Base-by-base conservation (phyloP, 805 yeast genomes). In the Saccharomycopsis fermentans region DNA sequence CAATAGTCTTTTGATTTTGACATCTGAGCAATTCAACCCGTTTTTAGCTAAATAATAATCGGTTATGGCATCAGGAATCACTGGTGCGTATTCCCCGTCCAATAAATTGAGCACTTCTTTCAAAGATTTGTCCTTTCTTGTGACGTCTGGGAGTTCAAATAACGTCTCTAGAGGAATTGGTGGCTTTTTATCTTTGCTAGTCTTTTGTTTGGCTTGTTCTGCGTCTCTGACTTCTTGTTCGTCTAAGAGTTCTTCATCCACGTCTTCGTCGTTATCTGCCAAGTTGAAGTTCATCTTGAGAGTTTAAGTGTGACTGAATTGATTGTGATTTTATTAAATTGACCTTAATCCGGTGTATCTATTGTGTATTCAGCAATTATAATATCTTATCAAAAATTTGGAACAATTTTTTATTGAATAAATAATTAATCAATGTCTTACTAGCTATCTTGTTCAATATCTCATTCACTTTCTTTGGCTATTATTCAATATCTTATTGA, bases 61-160 rank as follows among this genome's bases (percentile, higher is more conserved):
- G 0, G 96, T 87, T 11, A 94, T 97, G 0, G 96, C 91, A 69
- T 94, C 98, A 0, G 99, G 99, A 47, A 94, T 94, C 36, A 92
- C 85, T 1, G 99, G 99, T 2, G 96, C 89, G 69, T 85, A 90
- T 19, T 61, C 62, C 60, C 90, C 97, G 63, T 90, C 96, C 92
- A 94, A 86, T 77, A 90, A 76, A 36, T 85, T 86, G 32, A 94
- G 75, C 37, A 94, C 84, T 65, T 94, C 98, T 65, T 85, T 82
- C 56, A 94, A 73, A 0, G 94, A 84, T 66, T 87, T 87, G 67
- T 90, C 96, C 65, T 86, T 86, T 64, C 90, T 77, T 1, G 90
- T 80, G 55, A 86, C 74, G 58, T 83, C 89, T 0, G 90, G 89
- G 6, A 84, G 69, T 47, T 78, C 84, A 39, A 81, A 80, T 19